Evolutionary conservation across 768 basidiomycete genomes (phyloP).

Genomic region (Suillus weaverae): DNA sequence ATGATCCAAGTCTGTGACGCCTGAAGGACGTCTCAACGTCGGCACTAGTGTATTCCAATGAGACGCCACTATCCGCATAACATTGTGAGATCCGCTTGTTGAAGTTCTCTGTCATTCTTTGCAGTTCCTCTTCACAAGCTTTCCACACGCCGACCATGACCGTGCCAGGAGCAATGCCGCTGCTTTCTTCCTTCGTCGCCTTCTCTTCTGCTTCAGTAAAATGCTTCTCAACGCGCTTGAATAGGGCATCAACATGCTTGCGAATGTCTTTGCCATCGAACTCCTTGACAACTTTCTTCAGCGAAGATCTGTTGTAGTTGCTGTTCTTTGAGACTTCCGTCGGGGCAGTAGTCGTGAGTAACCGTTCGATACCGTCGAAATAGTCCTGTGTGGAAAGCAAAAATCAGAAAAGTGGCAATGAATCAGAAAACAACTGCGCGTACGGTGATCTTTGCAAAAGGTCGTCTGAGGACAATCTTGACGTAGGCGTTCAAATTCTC

Average conservation of each 20-base stretch:
- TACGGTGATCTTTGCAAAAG: constrained; percentile 86
- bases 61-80: constrained; percentile 71
- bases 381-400: constrained; percentile 65
- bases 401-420: background rate
- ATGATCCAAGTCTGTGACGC: constrained; percentile 48
- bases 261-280: constrained; percentile 86
- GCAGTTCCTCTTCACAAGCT: constrained; percentile 83
- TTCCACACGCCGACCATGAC: constrained; percentile 88
- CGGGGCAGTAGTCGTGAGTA: constrained; percentile 76
- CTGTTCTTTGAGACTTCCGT: constrained; percentile 74
- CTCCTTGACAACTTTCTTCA: constrained; percentile 88
- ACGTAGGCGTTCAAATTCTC: constrained; percentile 88
- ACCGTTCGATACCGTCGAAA: constrained; percentile 90
- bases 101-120: constrained; percentile 72
- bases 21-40: constrained; percentile 84
- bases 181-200: constrained; percentile 51
- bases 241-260: constrained; percentile 82
- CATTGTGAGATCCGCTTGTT: constrained; percentile 69
- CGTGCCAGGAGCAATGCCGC: constrained; percentile 56
- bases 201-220: constrained; percentile 83
- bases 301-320: constrained; percentile 69
- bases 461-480: constrained; percentile 80
- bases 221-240: constrained; percentile 94
- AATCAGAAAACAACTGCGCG: constrained; percentile 26
- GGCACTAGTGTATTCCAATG: constrained; percentile 67